These are phyloP conservation scores for Remersonia thermophila DNA, from an alignment of 2,329 filamentous ascomycete genomes.

Conservation along the genomic window DNA sequence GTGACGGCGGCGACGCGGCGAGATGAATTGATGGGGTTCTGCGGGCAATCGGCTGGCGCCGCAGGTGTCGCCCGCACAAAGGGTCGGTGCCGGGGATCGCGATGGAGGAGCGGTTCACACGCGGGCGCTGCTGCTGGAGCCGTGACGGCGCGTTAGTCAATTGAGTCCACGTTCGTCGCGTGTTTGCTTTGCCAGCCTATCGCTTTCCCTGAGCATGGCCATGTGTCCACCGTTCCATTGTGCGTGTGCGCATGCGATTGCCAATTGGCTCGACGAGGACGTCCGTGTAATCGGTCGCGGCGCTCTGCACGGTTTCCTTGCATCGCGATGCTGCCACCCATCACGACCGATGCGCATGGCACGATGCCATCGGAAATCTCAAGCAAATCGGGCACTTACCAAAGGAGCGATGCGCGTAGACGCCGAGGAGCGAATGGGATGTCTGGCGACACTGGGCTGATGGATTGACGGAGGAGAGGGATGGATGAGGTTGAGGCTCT, in stretches of 20 bases:
- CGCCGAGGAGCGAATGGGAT: slow-evolving; percentile 5
- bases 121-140: slow-evolving; percentile 6
- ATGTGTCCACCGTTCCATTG: neutral
- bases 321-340: too few species aligned
- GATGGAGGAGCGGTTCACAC: neutral
- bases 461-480: slow-evolving; percentile 8
- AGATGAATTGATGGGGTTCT: neutral
- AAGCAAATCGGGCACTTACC: slow-evolving; percentile 6
- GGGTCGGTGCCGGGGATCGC: too few species aligned
- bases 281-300: slow-evolving; percentile 7
- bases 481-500: slow-evolving; percentile 10
- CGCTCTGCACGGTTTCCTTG: slow-evolving; percentile 8
- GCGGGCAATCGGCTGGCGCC: neutral
- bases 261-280: slow-evolving; percentile 11
- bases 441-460: slow-evolving; percentile 10
- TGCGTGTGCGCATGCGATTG: neutral
- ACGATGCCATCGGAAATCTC: too few species aligned
- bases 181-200: neutral
- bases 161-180: neutral
- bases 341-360: too few species aligned
- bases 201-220: too few species aligned
- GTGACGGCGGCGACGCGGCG: neutral
- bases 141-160: slow-evolving; percentile 12
- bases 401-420: slow-evolving; percentile 1
- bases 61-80: too few species aligned